These are phyloP conservation scores for Corymbia citriodora DNA, from an alignment of 441 rosid genomes.

Conservation along the genomic window DNA sequence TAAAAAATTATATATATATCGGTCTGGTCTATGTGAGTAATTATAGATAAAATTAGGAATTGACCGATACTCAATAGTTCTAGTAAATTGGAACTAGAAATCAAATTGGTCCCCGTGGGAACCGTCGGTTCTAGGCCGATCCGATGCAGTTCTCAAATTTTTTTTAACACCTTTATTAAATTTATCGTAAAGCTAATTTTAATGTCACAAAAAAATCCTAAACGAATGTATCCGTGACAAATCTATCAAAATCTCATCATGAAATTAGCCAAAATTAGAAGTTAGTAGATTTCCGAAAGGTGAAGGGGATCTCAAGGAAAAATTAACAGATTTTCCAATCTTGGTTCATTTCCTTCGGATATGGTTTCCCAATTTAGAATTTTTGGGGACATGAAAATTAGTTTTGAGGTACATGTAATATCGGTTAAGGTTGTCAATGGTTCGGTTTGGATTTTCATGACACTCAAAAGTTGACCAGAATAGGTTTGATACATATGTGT, in stretches of 20 bases:
- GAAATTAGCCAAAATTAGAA: background rate
- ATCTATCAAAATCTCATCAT: too few relatives aligned
- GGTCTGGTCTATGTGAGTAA: fast-evolving
- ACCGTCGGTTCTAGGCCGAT: fast-evolving
- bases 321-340: background rate
- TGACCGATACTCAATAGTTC: background rate
- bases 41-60: too few relatives aligned
- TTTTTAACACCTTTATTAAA: too few relatives aligned
- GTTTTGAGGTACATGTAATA: background rate
- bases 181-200: fast-evolving
- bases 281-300: background rate
- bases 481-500: background rate
- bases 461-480: too few relatives aligned
- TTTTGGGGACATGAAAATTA: background rate
- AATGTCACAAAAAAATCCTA: background rate
- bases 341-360: background rate
- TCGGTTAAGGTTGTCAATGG: fast-evolving
- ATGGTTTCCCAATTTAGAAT: background rate
- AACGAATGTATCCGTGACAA: background rate
- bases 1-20: too few relatives aligned
- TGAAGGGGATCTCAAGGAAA: background rate
- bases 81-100: background rate
- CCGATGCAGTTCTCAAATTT: too few relatives aligned
- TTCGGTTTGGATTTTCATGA: background rate
- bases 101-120: too few relatives aligned